These are phyloP conservation scores for Carnegiea gigantea DNA, from an alignment of 179 eudicot genomes.

Conservation along the genomic window DNA sequence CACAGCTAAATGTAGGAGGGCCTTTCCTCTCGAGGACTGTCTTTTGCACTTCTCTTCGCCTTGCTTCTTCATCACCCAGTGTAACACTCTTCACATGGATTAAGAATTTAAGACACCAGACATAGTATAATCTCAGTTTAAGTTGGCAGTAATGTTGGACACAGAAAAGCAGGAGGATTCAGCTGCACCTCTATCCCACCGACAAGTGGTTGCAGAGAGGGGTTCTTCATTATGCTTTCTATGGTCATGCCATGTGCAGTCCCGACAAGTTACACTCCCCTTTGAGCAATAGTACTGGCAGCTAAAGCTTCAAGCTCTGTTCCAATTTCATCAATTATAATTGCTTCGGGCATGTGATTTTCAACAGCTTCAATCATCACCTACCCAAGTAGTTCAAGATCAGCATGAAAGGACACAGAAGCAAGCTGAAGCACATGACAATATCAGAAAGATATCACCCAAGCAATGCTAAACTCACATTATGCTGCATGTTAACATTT, in stretches of 20 bases:
- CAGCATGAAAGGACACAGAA: too few relatives aligned
- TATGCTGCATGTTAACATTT: constrained; percentile 92
- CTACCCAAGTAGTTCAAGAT: constrained; percentile 32
- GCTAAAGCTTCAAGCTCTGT: constrained; percentile 98
- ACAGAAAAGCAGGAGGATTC: neutral
- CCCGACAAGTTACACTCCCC: constrained; percentile 99
- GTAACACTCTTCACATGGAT: constrained; percentile 69
- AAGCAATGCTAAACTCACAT: constrained; percentile 49
- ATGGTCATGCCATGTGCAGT: constrained; percentile 97
- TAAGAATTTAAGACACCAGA: constrained; percentile 12
- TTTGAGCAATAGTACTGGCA: constrained; percentile 97
- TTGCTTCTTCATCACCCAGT: constrained; percentile 98
- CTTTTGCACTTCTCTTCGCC: constrained; percentile 94
- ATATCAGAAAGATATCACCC: neutral
- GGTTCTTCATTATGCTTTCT: constrained; percentile 86
- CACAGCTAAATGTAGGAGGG: constrained; percentile 88
- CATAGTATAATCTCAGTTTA: constrained; percentile 6
- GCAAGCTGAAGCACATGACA: neutral
- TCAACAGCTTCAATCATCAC: constrained; percentile 99
- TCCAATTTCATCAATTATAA: constrained; percentile 97
- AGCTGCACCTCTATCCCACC: constrained; percentile 88
- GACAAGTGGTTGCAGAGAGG: constrained; percentile 88
- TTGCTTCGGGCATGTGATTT: constrained; percentile 96
- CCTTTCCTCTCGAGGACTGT: constrained; percentile 99
- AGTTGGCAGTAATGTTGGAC: neutral